phyloP scores from a whole-genome alignment of 345 rosid species.

The Brassica rapa region DNA sequence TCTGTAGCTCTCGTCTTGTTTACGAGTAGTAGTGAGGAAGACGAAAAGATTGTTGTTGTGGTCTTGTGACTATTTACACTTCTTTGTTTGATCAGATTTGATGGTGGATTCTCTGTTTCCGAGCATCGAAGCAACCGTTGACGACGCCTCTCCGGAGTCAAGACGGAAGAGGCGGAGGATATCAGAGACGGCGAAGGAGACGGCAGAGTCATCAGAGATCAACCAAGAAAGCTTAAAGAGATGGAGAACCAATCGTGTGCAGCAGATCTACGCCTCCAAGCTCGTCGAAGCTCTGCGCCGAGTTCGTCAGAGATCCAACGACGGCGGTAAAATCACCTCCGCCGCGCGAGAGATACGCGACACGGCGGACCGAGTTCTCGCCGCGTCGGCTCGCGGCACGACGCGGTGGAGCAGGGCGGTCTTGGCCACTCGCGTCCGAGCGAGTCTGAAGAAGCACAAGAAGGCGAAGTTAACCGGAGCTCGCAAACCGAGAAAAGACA shows the following conservation, averaged over 20 bases:
- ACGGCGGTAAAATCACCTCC: slow-evolving; percentile 37
- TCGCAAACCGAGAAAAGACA: slow-evolving; percentile 38
- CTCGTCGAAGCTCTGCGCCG: slow-evolving; percentile 68
- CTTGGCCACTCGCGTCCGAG: slow-evolving; percentile 47
- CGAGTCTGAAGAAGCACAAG: slow-evolving; percentile 49
- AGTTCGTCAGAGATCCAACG: slow-evolving; percentile 43
- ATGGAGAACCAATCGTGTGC: slow-evolving; percentile 65
- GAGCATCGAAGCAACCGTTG: slow-evolving; percentile 30
- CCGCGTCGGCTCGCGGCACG: slow-evolving; percentile 61
- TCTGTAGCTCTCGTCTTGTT: not conserved
- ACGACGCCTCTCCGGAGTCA: slow-evolving; percentile 44
- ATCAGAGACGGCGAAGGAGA: slow-evolving; percentile 26
- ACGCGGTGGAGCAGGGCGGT: slow-evolving; percentile 80
- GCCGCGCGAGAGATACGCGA: slow-evolving; percentile 47
- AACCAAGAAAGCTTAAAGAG: slow-evolving; percentile 38
- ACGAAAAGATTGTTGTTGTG: not conserved
- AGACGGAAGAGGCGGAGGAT: slow-evolving; percentile 54
- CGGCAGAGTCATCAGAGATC: not conserved
- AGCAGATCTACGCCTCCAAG: slow-evolving; percentile 66
- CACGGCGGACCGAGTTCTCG: slow-evolving; percentile 63
- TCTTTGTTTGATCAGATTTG: slow-evolving; percentile 23
- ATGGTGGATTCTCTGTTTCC: slow-evolving; percentile 41
- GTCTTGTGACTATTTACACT: not conserved
- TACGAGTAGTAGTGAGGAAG: not conserved
- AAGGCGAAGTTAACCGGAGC: slow-evolving; percentile 46